Evolutionary conservation across 164 flowering plant genomes (phyloP), one percentile per base, ranked within the genome.

Genomic region (Chimonanthus salicifolius): DNA sequence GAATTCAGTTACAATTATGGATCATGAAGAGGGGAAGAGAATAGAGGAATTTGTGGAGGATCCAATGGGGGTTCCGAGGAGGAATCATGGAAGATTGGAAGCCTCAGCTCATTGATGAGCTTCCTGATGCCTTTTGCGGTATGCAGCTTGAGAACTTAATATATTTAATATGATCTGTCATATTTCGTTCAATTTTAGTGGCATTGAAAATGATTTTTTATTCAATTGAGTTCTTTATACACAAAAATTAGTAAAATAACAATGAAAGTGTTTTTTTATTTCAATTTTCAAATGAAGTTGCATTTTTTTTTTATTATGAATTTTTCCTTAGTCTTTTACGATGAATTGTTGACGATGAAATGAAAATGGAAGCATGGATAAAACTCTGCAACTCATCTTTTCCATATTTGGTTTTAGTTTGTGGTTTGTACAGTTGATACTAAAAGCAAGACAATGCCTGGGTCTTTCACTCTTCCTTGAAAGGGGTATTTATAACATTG

Each of bases 111-210:
- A 70, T 80, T 49, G 87, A 88, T 68, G 94, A 85, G 48, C 94
- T 93, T 43, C 97, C 97, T 1, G 90, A 90, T 75, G 83, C 88
- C 44, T 93, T 93, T 75, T 88, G 94, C 73, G 98, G 97, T 93
- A 77, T 78, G 86, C 16, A 11, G 60, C 5, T 54, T 54, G 10
- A n/a, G 4, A 54, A 54, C 60, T 54, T 54, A 4, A 11, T 54
- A 4, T 54, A 54, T 54, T 54, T 13, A 11, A 13, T 54, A 54
- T 11, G 60, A 54, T 54, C 16, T 54, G 16, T 13, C 16, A 11
- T 54, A 10, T 54, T 11, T 2, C n/a, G 60, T n/a, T 11, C n/a
- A 54, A 5, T 54, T 54, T 54, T 54, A 54, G n/a, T 54, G 15
- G 60, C 60, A 54, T 54, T 13, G 60, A 54, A 54, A 54, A 10